phyloP scores from a whole-genome alignment of 768 basidiomycete species.

The Mycena capillaripes region DNA sequence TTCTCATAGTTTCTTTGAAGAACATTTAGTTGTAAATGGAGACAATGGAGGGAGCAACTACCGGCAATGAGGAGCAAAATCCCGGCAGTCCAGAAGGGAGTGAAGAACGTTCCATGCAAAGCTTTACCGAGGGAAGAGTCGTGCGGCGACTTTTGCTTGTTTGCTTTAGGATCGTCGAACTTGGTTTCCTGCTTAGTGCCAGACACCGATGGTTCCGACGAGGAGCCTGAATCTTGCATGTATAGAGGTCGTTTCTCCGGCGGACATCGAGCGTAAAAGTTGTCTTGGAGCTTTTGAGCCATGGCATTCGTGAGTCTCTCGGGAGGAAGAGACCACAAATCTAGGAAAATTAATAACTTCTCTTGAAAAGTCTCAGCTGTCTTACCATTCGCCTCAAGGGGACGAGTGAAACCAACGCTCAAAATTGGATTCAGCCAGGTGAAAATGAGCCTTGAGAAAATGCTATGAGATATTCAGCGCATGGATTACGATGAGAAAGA shows the following conservation, averaged over 20 bases:
- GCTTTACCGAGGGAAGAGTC: slow-evolving; percentile 28
- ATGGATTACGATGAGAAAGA: slow-evolving; percentile 1
- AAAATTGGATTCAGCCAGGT: slow-evolving; percentile 64
- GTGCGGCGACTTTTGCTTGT: slow-evolving; percentile 14
- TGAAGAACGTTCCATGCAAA: slow-evolving; percentile 23
- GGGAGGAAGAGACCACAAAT: slow-evolving; percentile 62
- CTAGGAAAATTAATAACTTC: slow-evolving; percentile 42
- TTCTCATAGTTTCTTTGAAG: slow-evolving; percentile 57
- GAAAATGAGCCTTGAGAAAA: slow-evolving; percentile 56
- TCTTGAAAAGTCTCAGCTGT: slow-evolving; percentile 8
- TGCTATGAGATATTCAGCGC: slow-evolving; percentile 13
- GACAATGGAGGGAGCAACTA: neutral
- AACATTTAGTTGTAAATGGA: neutral
- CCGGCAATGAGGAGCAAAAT: slow-evolving; percentile 20
- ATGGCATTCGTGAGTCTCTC: slow-evolving; percentile 48
- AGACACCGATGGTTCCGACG: slow-evolving; percentile 20
- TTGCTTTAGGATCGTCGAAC: slow-evolving; percentile 10
- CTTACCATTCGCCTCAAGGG: slow-evolving; percentile 63
- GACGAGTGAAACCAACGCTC: slow-evolving; percentile 63
- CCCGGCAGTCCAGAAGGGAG: slow-evolving; percentile 29
- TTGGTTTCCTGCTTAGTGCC: slow-evolving; percentile 14
- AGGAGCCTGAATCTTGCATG: slow-evolving; percentile 21
- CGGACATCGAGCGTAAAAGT: slow-evolving; percentile 60
- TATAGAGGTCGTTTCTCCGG: slow-evolving; percentile 52
- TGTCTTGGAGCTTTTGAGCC: slow-evolving; percentile 54